Base-by-base conservation (phyloP, 345 rosid genomes). In the Cardamine chenopodiifolia region DNA sequence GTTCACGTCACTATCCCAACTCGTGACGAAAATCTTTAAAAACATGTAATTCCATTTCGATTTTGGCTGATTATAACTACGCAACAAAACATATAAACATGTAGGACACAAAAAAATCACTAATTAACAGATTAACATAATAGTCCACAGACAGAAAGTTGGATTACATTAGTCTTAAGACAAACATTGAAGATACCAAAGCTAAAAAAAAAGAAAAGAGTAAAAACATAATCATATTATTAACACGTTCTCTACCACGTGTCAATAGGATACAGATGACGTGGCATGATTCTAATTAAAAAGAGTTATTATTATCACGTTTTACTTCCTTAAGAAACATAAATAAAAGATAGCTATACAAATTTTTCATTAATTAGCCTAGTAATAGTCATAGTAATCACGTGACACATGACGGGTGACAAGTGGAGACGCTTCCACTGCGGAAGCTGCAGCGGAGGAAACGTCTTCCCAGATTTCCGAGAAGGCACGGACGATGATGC, bases 401-500 rank as follows among this genome's bases (percentile, higher is more conserved):
- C 75, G 68, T 40, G 73, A 48, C 58, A 28, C 56, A 14, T 59
- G 42, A 29, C 40, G 15, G 20, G 22, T 45, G 42, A 70, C 32
- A 11, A 70, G 29, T 29, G 74, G 66, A 45, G 74, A 62, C 37
- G 68, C 48, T 49, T 62, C 44, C 9, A 44, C 66, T 9, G 56
- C 31, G n/a, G 53, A 34, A 58, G 56, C 26, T n/a, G 62, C 60
- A 55, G 56, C 45, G 47, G 65, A 63, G 22, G 32, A 66, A 19
- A 92, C 86, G 0, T 86, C 92, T 63, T 90, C 82, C 92, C 98
- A 92, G 72, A 92, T 90, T 83, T 92, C 98, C 7, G 98, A 85
- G 81, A 92, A 92, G 52, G 91, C 98, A 56, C 89, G 74, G 8
- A 92, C 79, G 18, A 92, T 92, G 71, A 88, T 73, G 53, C 87